Base-by-base conservation (phyloP, 495 filamentous ascomycete species). In the Aspergillus funiculosus region DNA sequence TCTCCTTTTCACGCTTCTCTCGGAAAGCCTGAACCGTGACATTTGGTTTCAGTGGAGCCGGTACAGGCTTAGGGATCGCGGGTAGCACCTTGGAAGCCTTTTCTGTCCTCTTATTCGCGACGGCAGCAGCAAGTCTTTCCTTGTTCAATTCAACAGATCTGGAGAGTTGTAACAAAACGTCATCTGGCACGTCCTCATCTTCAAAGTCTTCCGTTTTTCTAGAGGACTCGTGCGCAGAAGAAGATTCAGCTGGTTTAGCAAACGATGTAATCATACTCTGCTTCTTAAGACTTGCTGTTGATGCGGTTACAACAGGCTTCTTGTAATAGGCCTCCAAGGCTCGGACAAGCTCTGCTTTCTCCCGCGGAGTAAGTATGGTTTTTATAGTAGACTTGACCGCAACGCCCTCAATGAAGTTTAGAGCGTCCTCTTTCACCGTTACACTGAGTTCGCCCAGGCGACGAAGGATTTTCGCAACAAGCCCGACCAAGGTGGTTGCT, bases 341-440 rank as follows among this genome's bases (percentile, higher is more conserved):
- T 58, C 82, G 76, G 40, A 86, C 77, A 27, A 95, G 64, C 61
- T 94, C 86, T 3, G 89, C 89, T 46, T 87, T 87, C 52, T 95
- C 87, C 35, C 82, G 80, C 4, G 74, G 68, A 3, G 75, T 83
- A 54, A 95, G 61, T 51, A 89, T 88, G 1, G 87, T 90, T 59
- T 75, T 79, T 38, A 79, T 76, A 6, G 64, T 67, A 24, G 73
- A 77, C 26, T 77, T 72, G 6, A 73, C 77, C 25, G 75, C 73
- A 18, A 81, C 71, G 38, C 73, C 73, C 49, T 80, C 80, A 50
- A 87, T 77, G 46, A 74, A 85, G 28, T 66, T 58, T 30, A 81
- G 61, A 6, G 86, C 73, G 26, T 74, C 74, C 22, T 75, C 63
- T 24, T 79, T 77, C 18, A 94, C 69, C 15, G 66, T 68, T 56